Base-by-base conservation (phyloP, 306 rosid genomes). In the Acacia crassicarpa region DNA sequence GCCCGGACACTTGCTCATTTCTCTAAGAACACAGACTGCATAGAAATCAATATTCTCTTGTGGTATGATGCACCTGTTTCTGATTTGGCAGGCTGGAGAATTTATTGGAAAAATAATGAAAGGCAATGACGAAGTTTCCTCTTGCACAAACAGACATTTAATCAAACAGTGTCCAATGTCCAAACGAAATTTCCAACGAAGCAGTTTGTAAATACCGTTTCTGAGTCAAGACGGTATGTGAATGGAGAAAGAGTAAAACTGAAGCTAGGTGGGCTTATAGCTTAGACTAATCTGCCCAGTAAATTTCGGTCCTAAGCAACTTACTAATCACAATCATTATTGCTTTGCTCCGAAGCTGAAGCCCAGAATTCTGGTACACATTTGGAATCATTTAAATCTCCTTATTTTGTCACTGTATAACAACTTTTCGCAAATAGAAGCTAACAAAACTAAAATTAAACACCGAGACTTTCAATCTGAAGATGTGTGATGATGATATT, bases 121-220 rank as follows among this genome's bases (percentile, higher is more conserved):
- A 67, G 82, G 79, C 20, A 88, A 48, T 59, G 86, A 72, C 91
- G 94, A 92, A 90, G 79, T 79, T 90, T 88, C 97, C 91, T 86
- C 63, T 23, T 45, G 90, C 82, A 88, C 83, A 81, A 51, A 61
- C 78, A 41, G 74, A 54, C 35, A 56, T 38, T 70, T 45, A 30
- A 74, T 56, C 16, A 81, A 19, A 79, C 23, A 68, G 45, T 72
- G 75, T 68, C 76, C 58, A 48, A 38, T 23, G 17, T 25, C 35
- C 67, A 25, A 78, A 79, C 76, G 91, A 88, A 91, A 84, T 73
- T 91, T 91, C 92, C 94, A 85, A 79, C 22, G 48, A 69, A 83
- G 80, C 83, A 68, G 72, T 45, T 38, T 78, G 40, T 25, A 69
- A 61, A 56, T 62, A 43, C 62, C 30, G 67, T 68, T 71, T 11